Base-by-base conservation (phyloP, 306 rosid genomes). In the Argentina anserina region DNA sequence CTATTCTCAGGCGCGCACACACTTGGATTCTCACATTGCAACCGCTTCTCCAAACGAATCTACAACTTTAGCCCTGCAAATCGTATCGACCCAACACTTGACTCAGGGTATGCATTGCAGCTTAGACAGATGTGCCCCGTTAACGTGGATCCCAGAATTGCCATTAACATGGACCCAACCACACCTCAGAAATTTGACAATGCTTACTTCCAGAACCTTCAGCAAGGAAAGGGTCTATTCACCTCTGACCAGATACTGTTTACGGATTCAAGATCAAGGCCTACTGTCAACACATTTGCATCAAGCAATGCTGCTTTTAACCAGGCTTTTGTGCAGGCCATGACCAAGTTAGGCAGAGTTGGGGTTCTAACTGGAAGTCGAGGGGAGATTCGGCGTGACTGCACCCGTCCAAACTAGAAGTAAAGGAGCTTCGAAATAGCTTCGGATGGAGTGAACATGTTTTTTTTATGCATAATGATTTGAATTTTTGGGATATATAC, bases 141-240 rank as follows among this genome's bases (percentile, higher is more conserved):
- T 18, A 65, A 29, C 0, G 85, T 78, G 46, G 85, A 82, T 67
- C 82, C 85, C 4, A 63, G 77, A 70, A 82, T 82, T 12, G 85
- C 85, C 80, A 82, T 82, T 14, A 64, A 78, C 76, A 82, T 82
- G 85, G 85, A 82, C 62, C 85, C 85, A 34, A 74, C 74, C 7
- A 78, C 85, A 6, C 76, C 85, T 4, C 65, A 31, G 39, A 65
- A 18, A 10, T 82, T 82, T 12, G 85, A 82, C 70, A 82, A 82
- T 56, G 66, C 64, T 28, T 82, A 82, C 82, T 82, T 26, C 77
- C 14, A 59, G 56, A 78, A 82, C 61, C 82, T 82, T 39, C 79
- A 69, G 41, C 82, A 78, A 70, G 80, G 82, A n/a, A 74, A 74
- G 75, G 85, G 85, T 37, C 67, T 82, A 15, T 82, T 82, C 77